Evolutionary conservation across 345 rosid genomes (phyloP).

Genomic region (Kandelia obovata): DNA sequence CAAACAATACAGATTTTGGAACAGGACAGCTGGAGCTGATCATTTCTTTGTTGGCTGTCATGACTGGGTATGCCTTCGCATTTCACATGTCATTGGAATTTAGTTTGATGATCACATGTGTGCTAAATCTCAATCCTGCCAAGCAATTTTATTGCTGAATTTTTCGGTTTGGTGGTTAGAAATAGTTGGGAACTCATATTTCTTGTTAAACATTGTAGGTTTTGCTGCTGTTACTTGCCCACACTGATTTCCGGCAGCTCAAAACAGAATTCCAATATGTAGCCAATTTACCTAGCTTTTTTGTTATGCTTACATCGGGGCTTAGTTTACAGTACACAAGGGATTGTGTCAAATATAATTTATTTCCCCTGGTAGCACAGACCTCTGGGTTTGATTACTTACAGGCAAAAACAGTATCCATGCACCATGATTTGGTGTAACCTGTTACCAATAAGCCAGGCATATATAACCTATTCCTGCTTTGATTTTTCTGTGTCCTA

Average conservation of each 20-base stretch:
- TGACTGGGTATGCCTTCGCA: slow-evolving; percentile 71
- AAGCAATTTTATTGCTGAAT: neutral
- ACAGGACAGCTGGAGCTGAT: slow-evolving; percentile 77
- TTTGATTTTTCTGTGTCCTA: neutral
- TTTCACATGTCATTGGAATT: slow-evolving; percentile 5
- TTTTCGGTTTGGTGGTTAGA: neutral
- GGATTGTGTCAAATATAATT: neutral
- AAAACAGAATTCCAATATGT: no score
- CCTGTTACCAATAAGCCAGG: neutral
- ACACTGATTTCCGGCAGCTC: no score
- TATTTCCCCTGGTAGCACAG: neutral
- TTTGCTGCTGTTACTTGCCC: no score
- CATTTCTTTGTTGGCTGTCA: slow-evolving; percentile 94
- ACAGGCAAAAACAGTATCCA: neutral
- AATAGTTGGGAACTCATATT: no score
- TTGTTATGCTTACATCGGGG: no score
- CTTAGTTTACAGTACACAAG: no score
- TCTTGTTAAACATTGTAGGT: no score
- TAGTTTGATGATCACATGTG: neutral
- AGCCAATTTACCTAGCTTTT: no score
- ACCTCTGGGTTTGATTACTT: neutral
- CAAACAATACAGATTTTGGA: slow-evolving; percentile 69
- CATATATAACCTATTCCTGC: neutral
- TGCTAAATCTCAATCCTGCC: neutral
- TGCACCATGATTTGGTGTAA: neutral